Conservation (phyloP, 2,329 filamentous ascomycete genomes). For the Verticillium klebahnii region DNA sequence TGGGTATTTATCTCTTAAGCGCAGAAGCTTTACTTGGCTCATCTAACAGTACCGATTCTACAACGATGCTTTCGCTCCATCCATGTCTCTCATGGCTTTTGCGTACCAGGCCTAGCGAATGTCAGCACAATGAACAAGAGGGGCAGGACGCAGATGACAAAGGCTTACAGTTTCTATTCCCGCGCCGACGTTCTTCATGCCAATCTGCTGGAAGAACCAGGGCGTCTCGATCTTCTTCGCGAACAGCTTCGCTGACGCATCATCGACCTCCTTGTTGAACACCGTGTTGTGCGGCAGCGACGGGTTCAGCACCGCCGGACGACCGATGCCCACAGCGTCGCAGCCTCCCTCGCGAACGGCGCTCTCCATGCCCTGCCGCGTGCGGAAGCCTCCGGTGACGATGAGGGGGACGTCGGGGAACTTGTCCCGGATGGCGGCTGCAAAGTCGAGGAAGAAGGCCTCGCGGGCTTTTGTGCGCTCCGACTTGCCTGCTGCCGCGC, state of each 20-base stretch:
- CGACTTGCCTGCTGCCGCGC: conserved; percentile 16
- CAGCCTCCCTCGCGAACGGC: conserved; percentile 32
- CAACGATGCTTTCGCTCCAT: background rate
- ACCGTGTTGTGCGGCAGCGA: conserved; percentile 28
- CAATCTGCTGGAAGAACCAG: conserved; percentile 18
- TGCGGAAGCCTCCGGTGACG: conserved; percentile 61
- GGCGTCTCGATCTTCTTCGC: conserved; percentile 17
- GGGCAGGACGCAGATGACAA: background rate
- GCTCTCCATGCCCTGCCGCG: conserved; percentile 33
- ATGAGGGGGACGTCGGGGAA: conserved; percentile 43
- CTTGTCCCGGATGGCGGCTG: conserved; percentile 40
- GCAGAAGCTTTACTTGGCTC: background rate
- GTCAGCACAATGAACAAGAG: background rate
- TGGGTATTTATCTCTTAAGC: background rate
- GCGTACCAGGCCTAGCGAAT: conserved; percentile 7
- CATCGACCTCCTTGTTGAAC: conserved; percentile 26
- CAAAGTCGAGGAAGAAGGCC: conserved; percentile 66
- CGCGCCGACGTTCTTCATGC: conserved; percentile 13
- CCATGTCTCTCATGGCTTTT: conserved; percentile 6
- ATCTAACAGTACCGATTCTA: background rate
- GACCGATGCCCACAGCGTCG: conserved; percentile 34
- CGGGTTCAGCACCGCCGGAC: conserved; percentile 34
- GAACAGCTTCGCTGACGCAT: conserved; percentile 27
- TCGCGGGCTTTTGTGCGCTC: conserved; percentile 51
- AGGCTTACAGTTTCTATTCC: conserved; percentile 17